A percentile compares a stretch with the other conserved stretches of the same genome.
phyloP scores from a whole-genome alignment of 2,329 filamentous ascomycete genomes.

The Penicillium sp. region DNA sequence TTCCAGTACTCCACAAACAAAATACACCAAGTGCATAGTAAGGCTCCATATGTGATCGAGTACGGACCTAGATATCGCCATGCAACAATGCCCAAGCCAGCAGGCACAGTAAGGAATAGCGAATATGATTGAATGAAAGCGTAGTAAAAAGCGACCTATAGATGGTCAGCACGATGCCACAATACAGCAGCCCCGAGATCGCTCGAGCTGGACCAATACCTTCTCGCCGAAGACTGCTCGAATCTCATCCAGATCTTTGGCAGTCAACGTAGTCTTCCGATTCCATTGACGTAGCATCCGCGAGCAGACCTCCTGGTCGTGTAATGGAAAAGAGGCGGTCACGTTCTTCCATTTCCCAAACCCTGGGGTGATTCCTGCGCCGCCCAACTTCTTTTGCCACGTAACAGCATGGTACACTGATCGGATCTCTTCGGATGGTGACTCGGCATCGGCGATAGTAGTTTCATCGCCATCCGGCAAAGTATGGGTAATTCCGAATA shows the following conservation, averaged over 20 bases:
- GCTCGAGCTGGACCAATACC: slow-evolving; percentile 26
- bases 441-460: slow-evolving; percentile 71
- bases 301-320: slow-evolving; percentile 72
- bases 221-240: slow-evolving; percentile 74
- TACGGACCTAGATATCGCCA: slow-evolving; percentile 84
- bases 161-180: background rate
- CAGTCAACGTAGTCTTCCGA: slow-evolving; percentile 58
- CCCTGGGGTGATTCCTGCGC: slow-evolving; percentile 70
- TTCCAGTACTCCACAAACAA: slow-evolving; percentile 96
- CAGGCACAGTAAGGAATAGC: slow-evolving; percentile 75
- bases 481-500: slow-evolving; percentile 76
- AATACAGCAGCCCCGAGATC: background rate
- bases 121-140: slow-evolving; percentile 92
- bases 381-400: slow-evolving; percentile 67
- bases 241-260: slow-evolving; percentile 69
- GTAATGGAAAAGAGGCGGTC: slow-evolving; percentile 74
- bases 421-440: slow-evolving; percentile 81
- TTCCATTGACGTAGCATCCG: slow-evolving; percentile 72
- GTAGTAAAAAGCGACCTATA: slow-evolving; percentile 84
- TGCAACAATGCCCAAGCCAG: slow-evolving; percentile 68
- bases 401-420: slow-evolving; percentile 84
- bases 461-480: slow-evolving; percentile 71
- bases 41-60: slow-evolving; percentile 73
- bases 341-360: slow-evolving; percentile 69
- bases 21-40: slow-evolving; percentile 80